Base-by-base conservation (phyloP, 208 protist species). In the Leishmania arabica region DNA sequence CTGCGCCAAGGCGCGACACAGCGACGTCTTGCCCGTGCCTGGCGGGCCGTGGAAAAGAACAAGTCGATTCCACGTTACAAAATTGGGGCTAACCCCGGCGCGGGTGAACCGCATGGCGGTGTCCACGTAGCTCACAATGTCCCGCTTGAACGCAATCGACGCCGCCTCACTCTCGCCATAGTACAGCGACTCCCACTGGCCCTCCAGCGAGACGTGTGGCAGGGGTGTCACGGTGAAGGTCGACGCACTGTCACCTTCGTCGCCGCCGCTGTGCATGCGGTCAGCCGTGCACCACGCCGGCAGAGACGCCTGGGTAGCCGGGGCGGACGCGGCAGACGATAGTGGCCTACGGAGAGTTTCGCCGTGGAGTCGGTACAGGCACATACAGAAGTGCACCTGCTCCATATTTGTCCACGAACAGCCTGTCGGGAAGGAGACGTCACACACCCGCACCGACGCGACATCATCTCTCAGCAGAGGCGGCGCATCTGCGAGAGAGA, bases 11-110 rank as follows among this genome's bases (percentile, higher is more conserved):
- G 94, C 95, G 66, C 93, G 94, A 86, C 95, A 96, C 21, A 98
- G 86, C 0, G 95, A 96, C n/a, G 98, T 99, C 86, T 99, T 99
- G 27, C 93, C 97, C 4, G 97, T 99, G 3, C 98, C 98, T 24
- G 98, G 98, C 40, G 97, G 97, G 2, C 98, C 98, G 87, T 98
- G 81, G 51, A 99, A 89, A 15, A 98, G 90, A 42, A 98, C 34
- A 19, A 97, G 71, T 5, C 92, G 92, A 77, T 96, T 97, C 88
- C 93, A 96, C 27, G 91, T 75, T 51, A 97, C 90, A 31, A 96
- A 73, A 62, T 98, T 88, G 5, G 88, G 19, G 80, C 97, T 89
- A 1, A 99, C 94, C 42, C 88, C 84, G n/a, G 83, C 76, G 24
- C 84, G 86, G 3, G 94, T 90, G 85, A 99, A 99, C 34, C 88